phyloP scores from a whole-genome alignment of 768 basidiomycete species.

The Russula vinacea region DNA sequence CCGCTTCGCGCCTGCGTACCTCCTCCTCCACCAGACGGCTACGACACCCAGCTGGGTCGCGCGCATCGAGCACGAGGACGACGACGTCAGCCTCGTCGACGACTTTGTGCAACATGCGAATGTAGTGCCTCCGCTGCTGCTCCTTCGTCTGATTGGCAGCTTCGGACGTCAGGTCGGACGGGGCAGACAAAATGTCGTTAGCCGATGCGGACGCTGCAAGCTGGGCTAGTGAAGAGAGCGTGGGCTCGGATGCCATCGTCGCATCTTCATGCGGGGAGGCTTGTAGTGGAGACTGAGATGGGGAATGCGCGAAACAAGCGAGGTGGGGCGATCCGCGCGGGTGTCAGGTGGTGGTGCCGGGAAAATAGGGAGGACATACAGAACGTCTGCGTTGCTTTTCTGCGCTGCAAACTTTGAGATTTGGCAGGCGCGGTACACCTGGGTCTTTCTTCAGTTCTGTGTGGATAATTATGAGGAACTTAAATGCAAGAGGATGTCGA shows the following conservation, averaged over 20 bases:
- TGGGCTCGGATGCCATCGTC: conserved; percentile 72
- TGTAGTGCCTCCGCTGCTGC: conserved; percentile 67
- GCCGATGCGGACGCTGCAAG: conserved; percentile 42
- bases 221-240: conserved; percentile 56
- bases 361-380: conserved; percentile 35
- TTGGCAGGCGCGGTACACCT: conserved; percentile 79
- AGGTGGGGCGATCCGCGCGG: too few relatives aligned
- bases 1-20: conserved; percentile 75
- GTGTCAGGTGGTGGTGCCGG: too few relatives aligned
- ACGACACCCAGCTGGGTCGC: conserved; percentile 92
- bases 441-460: conserved; percentile 88
- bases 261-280: conserved; percentile 47
- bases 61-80: conserved; percentile 85
- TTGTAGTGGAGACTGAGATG: conserved; percentile 12
- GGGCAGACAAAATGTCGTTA: conserved; percentile 38
- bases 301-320: neutral
- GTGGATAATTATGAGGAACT: neutral
- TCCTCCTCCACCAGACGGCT: conserved; percentile 94
- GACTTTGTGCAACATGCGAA: conserved; percentile 83
- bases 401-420: conserved; percentile 59
- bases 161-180: conserved; percentile 31
- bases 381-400: conserved; percentile 46
- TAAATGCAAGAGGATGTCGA: neutral
- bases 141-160: conserved; percentile 60
- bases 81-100: conserved; percentile 92